Evolutionary conservation across 805 yeast genomes (phyloP).

Genomic region (Sugiyamaella marilandica): DNA sequence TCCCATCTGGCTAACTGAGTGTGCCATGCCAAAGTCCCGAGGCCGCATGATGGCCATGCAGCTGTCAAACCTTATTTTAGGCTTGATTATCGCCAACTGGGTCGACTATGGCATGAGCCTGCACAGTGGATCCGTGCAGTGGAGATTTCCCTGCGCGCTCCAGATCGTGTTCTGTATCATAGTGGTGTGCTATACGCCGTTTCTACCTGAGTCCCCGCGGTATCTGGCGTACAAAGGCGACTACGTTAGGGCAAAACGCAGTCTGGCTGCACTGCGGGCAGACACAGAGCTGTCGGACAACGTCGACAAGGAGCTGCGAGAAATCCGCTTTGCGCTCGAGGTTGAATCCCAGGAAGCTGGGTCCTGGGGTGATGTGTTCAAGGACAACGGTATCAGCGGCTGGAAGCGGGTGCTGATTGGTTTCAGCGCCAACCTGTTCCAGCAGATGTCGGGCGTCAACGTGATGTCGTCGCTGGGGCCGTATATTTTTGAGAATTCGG

Average conservation of each 20-base stretch:
- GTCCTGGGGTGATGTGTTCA: conserved; percentile 3
- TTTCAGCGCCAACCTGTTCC: conserved; percentile 1
- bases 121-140: conserved; percentile 5
- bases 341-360: conserved; percentile 34
- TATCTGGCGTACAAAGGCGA: conserved; percentile 75
- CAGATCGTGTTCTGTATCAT: conserved; percentile 28
- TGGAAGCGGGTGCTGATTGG: conserved; percentile 1
- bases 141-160: conserved; percentile 21
- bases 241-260: conserved; percentile 73
- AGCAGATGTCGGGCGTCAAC: conserved; percentile 26
- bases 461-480: conserved; percentile 52
- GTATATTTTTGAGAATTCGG: conserved; percentile 65
- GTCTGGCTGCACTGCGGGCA: conserved; percentile 40
- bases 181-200: conserved; percentile 38
- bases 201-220: conserved; percentile 80
- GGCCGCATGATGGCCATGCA: conserved; percentile 39
- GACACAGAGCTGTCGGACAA: background rate
- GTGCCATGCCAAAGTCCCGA: conserved; percentile 59
- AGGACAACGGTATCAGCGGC: conserved; percentile 4
- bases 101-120: conserved; percentile 13
- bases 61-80: conserved; percentile 17
- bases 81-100: conserved; percentile 28
- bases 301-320: conserved; percentile 40
- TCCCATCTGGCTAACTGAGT: conserved; percentile 37
- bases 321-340: conserved; percentile 87